These are phyloP conservation scores for Syzygium malaccense DNA, from an alignment of 441 rosid species.

Conservation along the genomic window DNA sequence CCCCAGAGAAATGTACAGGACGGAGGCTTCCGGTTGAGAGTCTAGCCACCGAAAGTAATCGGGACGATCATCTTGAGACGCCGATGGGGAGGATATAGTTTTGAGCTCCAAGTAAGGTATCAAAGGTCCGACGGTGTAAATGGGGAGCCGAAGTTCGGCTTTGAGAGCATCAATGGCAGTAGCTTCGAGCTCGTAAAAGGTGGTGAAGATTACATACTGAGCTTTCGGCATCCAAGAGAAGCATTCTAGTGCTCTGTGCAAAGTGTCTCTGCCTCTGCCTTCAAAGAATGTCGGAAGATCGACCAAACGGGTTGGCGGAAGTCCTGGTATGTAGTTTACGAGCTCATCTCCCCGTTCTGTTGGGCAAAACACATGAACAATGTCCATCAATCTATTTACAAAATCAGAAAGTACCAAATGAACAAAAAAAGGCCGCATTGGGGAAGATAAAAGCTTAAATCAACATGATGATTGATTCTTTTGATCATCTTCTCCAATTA, in stretches of 20 bases:
- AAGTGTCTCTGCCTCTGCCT: not conserved
- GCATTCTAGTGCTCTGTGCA: not conserved
- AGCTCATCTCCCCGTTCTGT: conserved; percentile 6
- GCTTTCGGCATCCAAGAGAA: not conserved
- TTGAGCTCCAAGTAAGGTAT: not conserved
- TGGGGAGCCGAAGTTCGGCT: not conserved
- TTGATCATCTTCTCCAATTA: not conserved
- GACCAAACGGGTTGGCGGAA: not conserved
- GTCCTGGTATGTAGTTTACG: conserved; percentile 12
- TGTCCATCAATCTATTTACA: not conserved
- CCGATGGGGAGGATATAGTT: not conserved
- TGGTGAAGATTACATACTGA: conserved; percentile 3
- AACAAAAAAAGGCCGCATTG: not conserved
- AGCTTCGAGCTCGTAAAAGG: conserved; percentile 9
- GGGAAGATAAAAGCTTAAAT: not conserved
- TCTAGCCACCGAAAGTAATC: not conserved
- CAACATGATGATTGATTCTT: not conserved
- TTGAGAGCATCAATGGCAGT: not conserved
- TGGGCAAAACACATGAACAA: not conserved
- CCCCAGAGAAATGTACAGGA: conserved; percentile 19
- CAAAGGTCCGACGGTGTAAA: conserved; percentile 8
- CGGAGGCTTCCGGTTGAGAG: conserved; percentile 10
- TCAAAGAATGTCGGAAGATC: conserved; percentile 7
- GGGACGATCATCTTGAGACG: not conserved
- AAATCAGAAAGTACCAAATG: not conserved